Base-by-base conservation (phyloP, 192 early-diverging fungal genomes). In the Geranomyces michiganensis region DNA sequence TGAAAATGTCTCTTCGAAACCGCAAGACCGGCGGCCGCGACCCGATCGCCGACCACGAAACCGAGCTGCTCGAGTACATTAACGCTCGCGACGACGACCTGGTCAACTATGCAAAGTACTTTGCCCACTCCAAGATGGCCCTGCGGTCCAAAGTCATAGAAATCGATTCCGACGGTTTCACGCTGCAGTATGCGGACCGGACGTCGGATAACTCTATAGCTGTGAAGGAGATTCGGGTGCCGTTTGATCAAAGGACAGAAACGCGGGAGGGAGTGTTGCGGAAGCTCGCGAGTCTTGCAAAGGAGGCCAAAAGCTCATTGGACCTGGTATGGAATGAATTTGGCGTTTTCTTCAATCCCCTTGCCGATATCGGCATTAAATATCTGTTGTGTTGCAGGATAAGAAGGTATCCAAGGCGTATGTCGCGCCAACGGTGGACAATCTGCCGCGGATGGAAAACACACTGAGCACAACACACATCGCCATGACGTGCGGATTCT, bases 81-180 rank as follows among this genome's bases (percentile, higher is more conserved):
- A 71, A 71, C 32, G 36, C 29, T 21, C 26, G 45, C 17, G 21
- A 44, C 60, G 60, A 71, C 0, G 48, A 48, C 48, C 47, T 71
- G 46, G 48, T 63, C 45, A 13, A 56, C 31, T 61, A 30, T 1
- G 59, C 60, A 13, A 19, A 64, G 27, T 71, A 71, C 61, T 71
- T 63, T 71, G 70, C 70, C 70, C 61, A 71, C 46, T 59, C 70
- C 14, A 43, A 47, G 15, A 46, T 62, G 15, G 70, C 70, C 13
- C 30, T 51, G 14, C 59, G 48, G 7, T n/a, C 60, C 14, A 62
- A 48, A 26, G 70, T 61, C 27, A 49, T 32, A 15, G 70, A 71
- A 17, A 36, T 71, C 32, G 70, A 71, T 46, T 63, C 60, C 10
- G 61, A 60, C 3, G 70, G 70, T 3, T 71, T 71, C 2, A 71